phyloP scores from a whole-genome alignment of 768 basidiomycete species.

The Psilocybe sp. region DNA sequence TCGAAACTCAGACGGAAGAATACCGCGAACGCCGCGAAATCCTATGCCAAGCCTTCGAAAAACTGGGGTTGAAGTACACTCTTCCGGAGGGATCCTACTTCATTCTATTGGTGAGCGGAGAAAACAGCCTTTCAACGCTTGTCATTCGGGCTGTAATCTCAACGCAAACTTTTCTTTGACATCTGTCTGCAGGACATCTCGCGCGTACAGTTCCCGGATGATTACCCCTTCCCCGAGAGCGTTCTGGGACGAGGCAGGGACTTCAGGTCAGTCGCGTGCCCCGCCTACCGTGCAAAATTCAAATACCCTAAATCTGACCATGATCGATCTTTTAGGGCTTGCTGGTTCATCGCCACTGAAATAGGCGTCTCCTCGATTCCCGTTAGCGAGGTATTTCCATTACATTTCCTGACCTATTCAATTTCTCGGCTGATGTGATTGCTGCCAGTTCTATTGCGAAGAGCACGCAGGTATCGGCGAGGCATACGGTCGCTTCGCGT shows the following conservation, averaged over 20 bases:
- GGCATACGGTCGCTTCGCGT: conserved; percentile 83
- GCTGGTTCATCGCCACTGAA: conserved; percentile 93
- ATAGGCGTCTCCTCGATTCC: conserved; percentile 92
- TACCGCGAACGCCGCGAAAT: conserved; percentile 79
- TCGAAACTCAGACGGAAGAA: conserved; percentile 69
- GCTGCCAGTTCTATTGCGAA: conserved; percentile 83
- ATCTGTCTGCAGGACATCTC: conserved; percentile 58
- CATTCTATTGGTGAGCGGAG: conserved; percentile 64
- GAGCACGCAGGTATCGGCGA: conserved; percentile 87
- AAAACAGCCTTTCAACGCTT: background rate
- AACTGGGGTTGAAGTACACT: conserved; percentile 80
- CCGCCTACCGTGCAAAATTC: background rate
- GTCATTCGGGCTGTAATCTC: too few species aligned
- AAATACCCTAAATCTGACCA: background rate
- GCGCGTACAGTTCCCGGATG: conserved; percentile 72
- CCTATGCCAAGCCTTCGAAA: conserved; percentile 78
- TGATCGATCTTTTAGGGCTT: conserved; percentile 50
- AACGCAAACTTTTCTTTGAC: too few species aligned
- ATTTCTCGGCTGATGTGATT: conserved; percentile 9
- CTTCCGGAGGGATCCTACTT: conserved; percentile 92
- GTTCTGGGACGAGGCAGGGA: conserved; percentile 81
- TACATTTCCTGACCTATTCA: background rate
- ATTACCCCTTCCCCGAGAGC: conserved; percentile 77
- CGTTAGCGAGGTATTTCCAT: conserved; percentile 83
- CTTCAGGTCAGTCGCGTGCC: conserved; percentile 57